Evolutionary conservation across 768 basidiomycete genomes (phyloP), one percentile per base, ranked within the genome.

Genomic region (Leccinum broughii): DNA sequence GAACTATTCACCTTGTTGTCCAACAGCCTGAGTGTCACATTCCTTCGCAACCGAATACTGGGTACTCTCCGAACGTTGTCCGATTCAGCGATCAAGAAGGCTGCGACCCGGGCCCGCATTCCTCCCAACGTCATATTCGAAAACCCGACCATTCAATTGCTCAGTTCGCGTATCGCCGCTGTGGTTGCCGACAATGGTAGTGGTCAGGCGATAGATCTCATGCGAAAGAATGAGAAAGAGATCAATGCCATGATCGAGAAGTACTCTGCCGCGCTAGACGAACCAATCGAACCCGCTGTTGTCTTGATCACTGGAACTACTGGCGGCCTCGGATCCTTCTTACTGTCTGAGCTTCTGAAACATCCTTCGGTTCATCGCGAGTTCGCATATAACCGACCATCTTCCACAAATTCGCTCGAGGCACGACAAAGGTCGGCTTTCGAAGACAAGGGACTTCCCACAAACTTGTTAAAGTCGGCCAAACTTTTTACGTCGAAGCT

Each of bases 161-260:
- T 78, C 26, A 70, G 74, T 50, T 68, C 66, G 57, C 70, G 58
- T n/a, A 55, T 65, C n/a, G 52, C 55, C 0, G 28, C 55, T 8
- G 39, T 70, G 20, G 61, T 66, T 56, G 49, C 20, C 4, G 51
- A 24, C 3, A 32, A 54, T 34, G 51, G 35, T 17, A 15, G 20
- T 17, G 39, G 57, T 5, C 60, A 58, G 2, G 28, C n/a, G 0
- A 13, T 32, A 2, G 58, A 64, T 6, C 34, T 62, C 34, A 15
- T 54, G 26, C 51, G 57, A 7, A 41, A 66, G 28, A 60, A 63
- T 13, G 64, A 63, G 32, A 39, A 48, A n/a, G 64, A 52, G 7
- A 80, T 81, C 64, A 68, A 73, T 30, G 70, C 64, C 0, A 75
- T 82, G 71, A 75, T 82, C 46, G 72, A 71, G 13, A 80, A 78